A percentile compares a stretch with the other conserved stretches of the same genome.
phyloP scores from a whole-genome alignment of 2,329 filamentous ascomycete species.

The Ceratocystis ficicola region DNA sequence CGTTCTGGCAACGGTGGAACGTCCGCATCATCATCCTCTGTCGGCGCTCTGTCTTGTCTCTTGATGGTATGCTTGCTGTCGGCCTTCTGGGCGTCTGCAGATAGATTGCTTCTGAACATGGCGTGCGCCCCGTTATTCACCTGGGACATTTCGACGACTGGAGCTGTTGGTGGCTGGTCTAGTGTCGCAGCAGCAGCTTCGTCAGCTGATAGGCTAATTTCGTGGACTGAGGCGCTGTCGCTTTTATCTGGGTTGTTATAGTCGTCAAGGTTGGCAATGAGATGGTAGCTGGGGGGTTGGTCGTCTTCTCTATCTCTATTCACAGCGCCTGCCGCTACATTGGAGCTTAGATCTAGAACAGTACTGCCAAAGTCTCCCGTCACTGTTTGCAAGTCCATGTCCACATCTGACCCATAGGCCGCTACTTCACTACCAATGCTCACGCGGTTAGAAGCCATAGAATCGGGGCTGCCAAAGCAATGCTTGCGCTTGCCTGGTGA shows the following conservation, averaged over 20 bases:
- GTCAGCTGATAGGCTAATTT: background rate
- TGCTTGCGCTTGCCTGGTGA: conserved; percentile 38
- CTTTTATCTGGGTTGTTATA: background rate
- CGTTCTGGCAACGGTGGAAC: conserved; percentile 19
- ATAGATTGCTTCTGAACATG: conserved; percentile 4
- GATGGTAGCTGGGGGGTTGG: background rate
- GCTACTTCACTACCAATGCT: conserved; percentile 23
- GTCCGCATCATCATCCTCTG: background rate
- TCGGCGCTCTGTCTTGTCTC: background rate
- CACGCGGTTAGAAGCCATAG: conserved; percentile 33
- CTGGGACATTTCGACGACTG: conserved; percentile 11
- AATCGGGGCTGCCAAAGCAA: conserved; percentile 36
- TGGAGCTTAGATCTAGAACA: no score
- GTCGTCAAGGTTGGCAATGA: background rate
- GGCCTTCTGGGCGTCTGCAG: background rate
- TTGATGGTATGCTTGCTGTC: background rate
- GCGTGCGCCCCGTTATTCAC: background rate
- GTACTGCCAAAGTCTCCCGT: no score
- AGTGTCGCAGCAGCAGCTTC: background rate
- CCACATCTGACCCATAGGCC: conserved; percentile 3
- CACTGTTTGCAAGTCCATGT: background rate
- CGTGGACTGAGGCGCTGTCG: background rate
- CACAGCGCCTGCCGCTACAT: no score
- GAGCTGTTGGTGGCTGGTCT: background rate
- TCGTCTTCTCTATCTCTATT: background rate